Percentiles rank a stretch among this genome's conserved stretches.
Evolutionary conservation across 129 eudicot genomes (phyloP).

Genomic region (Logfia minima): DNA sequence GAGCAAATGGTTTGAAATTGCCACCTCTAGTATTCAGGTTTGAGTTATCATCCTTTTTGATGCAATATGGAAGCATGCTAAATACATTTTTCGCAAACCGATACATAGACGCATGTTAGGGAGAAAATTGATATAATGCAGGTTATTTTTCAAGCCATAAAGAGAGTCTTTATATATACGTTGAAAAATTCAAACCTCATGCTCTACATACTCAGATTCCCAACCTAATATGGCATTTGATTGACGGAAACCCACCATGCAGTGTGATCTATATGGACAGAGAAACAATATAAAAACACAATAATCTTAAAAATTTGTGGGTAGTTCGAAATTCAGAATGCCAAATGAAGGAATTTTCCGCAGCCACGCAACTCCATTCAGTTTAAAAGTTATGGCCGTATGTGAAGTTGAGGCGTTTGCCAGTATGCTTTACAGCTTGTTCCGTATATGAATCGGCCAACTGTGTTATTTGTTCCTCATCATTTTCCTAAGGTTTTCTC

Average conservation of each 20-base stretch:
- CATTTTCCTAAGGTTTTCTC: constrained; percentile 7
- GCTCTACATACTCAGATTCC: background rate
- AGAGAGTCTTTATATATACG: background rate
- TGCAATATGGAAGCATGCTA: background rate
- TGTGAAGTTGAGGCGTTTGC: background rate
- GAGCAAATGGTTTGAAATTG: background rate
- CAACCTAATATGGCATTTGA: background rate
- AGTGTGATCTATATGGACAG: background rate
- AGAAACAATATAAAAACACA: background rate
- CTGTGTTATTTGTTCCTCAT: constrained; percentile 9
- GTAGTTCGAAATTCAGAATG: background rate
- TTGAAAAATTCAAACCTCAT: background rate
- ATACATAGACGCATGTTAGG: background rate
- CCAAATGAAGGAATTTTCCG: background rate
- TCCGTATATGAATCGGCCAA: background rate
- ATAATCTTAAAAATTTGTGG: background rate
- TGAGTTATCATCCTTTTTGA: background rate
- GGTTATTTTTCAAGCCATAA: background rate
- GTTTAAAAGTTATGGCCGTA: background rate
- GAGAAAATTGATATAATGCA: background rate
- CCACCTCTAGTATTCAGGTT: background rate
- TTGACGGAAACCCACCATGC: background rate
- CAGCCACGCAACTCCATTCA: background rate
- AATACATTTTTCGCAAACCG: background rate
- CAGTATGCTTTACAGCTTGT: background rate